A percentile compares a stretch with the other conserved stretches of the same genome.
These are phyloP conservation scores for Diaporthe sp. DNA, from an alignment of 2,329 filamentous ascomycete species.

Conservation along the genomic window DNA sequence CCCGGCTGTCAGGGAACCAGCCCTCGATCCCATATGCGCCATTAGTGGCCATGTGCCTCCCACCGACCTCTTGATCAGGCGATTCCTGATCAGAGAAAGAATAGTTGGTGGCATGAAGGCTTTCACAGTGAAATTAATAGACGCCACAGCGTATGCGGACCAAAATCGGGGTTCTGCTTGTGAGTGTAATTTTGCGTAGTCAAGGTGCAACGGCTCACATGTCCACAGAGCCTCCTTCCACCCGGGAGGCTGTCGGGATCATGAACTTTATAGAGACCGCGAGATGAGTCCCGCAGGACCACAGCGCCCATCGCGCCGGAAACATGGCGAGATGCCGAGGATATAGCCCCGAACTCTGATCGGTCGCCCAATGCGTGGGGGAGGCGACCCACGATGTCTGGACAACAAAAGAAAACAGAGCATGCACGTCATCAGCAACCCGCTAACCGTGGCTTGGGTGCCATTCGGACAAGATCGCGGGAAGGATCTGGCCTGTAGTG, in stretches of 20 bases:
- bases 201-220: not conserved
- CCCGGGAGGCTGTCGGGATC: not conserved
- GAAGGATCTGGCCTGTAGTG: conserved; percentile 1
- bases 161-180: not conserved
- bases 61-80: not conserved
- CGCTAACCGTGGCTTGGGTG: conserved; percentile 4
- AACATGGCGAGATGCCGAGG: not conserved
- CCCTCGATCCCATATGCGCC: conserved; percentile 4
- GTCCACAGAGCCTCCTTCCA: no score
- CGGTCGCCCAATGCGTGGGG: not conserved
- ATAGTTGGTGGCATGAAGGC: not conserved
- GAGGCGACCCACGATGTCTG: not conserved
- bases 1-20: conserved; percentile 13
- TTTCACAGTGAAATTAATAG: not conserved
- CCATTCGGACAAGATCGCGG: not conserved
- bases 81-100: not conserved
- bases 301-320: not conserved
- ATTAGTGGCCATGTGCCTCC: not conserved
- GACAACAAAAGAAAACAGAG: not conserved
- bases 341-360: conserved; percentile 10
- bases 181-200: no score
- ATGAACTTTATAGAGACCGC: not conserved
- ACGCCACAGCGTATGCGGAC: no score
- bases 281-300: not conserved
- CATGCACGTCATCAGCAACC: not conserved